Conservation (phyloP, 768 basidiomycete species). For the Russula vinacea region DNA sequence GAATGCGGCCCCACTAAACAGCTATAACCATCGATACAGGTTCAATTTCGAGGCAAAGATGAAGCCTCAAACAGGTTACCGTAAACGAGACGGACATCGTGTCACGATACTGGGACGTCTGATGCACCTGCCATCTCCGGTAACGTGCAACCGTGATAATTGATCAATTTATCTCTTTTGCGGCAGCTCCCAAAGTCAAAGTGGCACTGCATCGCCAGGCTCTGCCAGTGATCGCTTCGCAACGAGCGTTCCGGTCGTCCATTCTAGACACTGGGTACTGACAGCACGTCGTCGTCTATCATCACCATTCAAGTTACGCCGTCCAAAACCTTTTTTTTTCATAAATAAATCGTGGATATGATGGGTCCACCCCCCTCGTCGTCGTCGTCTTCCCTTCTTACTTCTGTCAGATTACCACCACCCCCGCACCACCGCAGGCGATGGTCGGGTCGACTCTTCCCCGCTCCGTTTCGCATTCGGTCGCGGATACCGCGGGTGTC, state of each 20-base stretch:
- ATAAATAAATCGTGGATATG: background rate
- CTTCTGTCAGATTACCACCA: too few species aligned
- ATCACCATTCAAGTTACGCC: background rate
- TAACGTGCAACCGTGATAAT: background rate
- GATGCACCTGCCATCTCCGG: background rate
- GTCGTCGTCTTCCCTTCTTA: background rate
- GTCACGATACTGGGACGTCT: too few species aligned
- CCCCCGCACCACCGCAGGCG: conserved; percentile 24
- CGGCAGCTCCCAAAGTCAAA: background rate
- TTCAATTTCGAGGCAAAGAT: too few species aligned
- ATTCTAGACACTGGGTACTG: background rate
- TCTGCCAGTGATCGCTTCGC: background rate
- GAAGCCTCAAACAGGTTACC: too few species aligned
- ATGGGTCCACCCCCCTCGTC: background rate
- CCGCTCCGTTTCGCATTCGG: background rate
- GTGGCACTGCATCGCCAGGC: background rate
- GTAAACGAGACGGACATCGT: too few species aligned
- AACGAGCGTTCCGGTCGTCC: background rate
- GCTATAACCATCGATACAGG: too few species aligned
- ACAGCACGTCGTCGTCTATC: background rate
- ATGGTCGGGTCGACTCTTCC: conserved; percentile 5
- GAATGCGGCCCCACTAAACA: too few species aligned
- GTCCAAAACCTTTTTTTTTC: background rate
- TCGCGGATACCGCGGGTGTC: background rate
- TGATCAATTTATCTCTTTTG: background rate